Conservation (phyloP, 192 early-diverging fungal genomes). For the Gigaspora rosea region DNA sequence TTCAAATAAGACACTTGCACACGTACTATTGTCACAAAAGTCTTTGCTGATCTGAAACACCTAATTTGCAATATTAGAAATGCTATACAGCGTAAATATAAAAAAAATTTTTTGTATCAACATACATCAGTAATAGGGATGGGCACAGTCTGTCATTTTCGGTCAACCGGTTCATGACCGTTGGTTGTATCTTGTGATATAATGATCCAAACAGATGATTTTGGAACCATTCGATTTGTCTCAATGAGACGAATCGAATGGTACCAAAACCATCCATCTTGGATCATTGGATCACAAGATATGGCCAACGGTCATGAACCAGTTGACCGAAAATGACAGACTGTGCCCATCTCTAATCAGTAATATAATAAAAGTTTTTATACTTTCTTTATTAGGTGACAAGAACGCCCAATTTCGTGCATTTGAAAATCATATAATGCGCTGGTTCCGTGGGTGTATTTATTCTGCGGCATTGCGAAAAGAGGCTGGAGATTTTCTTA, state of each 20-base stretch:
- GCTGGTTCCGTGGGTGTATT: background rate
- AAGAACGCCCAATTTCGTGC: background rate
- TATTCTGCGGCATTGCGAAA: background rate
- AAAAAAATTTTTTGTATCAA: background rate
- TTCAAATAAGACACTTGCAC: background rate
- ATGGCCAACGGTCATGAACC: too few species aligned
- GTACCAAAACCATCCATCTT: too few species aligned
- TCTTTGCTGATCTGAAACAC: conserved; percentile 5
- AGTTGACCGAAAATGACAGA: too few species aligned
- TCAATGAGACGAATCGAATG: too few species aligned
- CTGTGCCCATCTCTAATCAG: too few species aligned
- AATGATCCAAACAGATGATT: too few species aligned
- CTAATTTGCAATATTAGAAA: background rate
- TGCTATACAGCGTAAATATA: background rate
- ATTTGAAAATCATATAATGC: conserved; percentile 12
- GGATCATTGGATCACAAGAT: too few species aligned
- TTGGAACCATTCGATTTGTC: too few species aligned
- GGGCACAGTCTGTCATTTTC: too few species aligned
- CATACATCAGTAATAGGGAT: background rate
- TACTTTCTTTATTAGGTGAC: background rate
- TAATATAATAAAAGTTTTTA: background rate
- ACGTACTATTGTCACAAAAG: background rate
- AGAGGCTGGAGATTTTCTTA: background rate
- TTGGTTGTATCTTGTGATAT: too few species aligned
- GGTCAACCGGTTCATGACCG: too few species aligned